Evolutionary conservation across 139 green algal genomes (phyloP).

Genomic region (Chlamydomonas asymmetrica): DNA sequence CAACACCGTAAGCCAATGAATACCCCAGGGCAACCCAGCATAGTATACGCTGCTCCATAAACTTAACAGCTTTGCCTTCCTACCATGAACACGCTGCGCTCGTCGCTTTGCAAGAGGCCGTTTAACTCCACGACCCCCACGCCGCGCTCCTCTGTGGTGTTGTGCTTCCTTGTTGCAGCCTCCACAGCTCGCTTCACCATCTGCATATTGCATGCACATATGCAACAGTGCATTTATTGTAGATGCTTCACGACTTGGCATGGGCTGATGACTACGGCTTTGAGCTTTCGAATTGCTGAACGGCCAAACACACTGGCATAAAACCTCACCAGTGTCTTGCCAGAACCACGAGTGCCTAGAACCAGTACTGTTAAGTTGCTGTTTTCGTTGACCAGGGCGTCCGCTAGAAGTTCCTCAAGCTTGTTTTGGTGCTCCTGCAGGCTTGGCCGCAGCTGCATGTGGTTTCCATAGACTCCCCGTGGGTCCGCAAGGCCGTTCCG

Average conservation of each 20-base stretch:
- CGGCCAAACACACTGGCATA: background rate
- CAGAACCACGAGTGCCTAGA: slow-evolving; percentile 28
- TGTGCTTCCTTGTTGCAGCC: slow-evolving; percentile 5
- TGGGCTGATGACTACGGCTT: background rate
- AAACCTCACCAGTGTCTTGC: slow-evolving; percentile 44
- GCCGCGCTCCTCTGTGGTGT: slow-evolving; percentile 25
- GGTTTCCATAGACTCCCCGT: no score
- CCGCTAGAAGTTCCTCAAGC: no score
- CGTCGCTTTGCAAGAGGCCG: slow-evolving; percentile 70
- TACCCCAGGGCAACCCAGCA: no score
- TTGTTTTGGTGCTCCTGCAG: no score
- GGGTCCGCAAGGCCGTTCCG: no score
- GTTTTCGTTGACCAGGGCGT: no score
- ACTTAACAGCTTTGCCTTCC: no score
- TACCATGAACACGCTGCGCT: slow-evolving; percentile 71
- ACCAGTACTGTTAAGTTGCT: slow-evolving; percentile 38
- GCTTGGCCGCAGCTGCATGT: no score
- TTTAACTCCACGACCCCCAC: slow-evolving; percentile 77
- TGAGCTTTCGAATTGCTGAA: background rate
- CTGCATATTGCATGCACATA: background rate
- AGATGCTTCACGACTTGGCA: background rate
- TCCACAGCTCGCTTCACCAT: slow-evolving; percentile 3
- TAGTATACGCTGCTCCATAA: no score
- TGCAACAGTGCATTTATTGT: background rate
- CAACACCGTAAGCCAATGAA: no score